These are phyloP conservation scores for Globisporangium ultimum DNA, from an alignment of 352 stramenopile genomes.

Conservation along the genomic window DNA sequence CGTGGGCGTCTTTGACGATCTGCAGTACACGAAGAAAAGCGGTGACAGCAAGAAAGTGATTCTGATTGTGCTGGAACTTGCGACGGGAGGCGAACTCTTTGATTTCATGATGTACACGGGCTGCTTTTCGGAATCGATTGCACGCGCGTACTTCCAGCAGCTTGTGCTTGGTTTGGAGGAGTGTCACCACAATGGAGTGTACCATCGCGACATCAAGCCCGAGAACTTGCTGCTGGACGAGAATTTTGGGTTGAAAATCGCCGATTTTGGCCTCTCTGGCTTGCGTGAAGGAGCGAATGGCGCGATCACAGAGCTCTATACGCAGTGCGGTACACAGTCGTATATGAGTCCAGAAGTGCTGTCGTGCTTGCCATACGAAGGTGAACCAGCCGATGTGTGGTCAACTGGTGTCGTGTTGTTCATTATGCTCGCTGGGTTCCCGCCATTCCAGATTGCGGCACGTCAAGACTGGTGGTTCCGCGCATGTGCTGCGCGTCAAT, in stretches of 20 bases:
- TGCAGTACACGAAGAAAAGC: constrained; percentile 74
- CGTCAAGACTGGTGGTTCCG: constrained; percentile 91
- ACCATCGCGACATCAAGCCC: constrained; percentile 92
- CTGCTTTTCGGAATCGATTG: constrained; percentile 83
- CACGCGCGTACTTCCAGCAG: constrained; percentile 87
- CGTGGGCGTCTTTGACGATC: constrained; percentile 68
- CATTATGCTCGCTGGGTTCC: constrained; percentile 92
- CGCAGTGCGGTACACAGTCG: constrained; percentile 87
- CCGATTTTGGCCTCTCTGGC: constrained; percentile 95
- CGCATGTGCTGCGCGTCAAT: constrained; percentile 61
- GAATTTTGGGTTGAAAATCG: constrained; percentile 88
- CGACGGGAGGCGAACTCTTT: constrained; percentile 85
- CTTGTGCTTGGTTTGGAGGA: constrained; percentile 75
- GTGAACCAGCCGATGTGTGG: constrained; percentile 88
- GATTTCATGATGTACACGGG: constrained; percentile 94
- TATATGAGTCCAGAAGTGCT: constrained; percentile 94
- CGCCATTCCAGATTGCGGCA: constrained; percentile 88
- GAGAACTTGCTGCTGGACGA: constrained; percentile 91
- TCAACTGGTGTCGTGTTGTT: constrained; percentile 91
- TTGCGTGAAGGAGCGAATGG: constrained; percentile 63
- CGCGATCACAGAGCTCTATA: constrained; percentile 67
- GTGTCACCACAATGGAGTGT: constrained; percentile 83
- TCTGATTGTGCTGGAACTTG: constrained; percentile 88
- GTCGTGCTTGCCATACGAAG: constrained; percentile 79
- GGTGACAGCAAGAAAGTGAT: constrained; percentile 75